A percentile compares a stretch with the other conserved stretches of the same genome.
These are phyloP conservation scores for Tricholoma sp. DNA, from an alignment of 768 basidiomycete genomes.

Conservation along the genomic window DNA sequence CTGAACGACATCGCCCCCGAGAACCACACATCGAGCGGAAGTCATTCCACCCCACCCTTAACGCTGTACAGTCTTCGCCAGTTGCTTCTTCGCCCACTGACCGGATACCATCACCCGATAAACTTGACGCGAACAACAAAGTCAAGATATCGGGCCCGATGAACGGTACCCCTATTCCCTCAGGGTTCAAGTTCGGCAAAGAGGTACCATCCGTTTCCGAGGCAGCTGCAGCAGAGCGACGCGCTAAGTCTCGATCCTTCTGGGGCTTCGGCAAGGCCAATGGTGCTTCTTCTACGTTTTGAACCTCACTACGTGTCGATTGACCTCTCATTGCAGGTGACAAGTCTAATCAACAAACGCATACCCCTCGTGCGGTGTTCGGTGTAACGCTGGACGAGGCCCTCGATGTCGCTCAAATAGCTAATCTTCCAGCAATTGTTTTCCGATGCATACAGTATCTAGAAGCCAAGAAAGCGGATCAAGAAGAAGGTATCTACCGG, in stretches of 20 bases:
- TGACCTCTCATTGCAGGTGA: constrained; percentile 24
- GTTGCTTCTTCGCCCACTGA: constrained; percentile 39
- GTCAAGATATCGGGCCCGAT: constrained; percentile 89
- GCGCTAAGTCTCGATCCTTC: constrained; percentile 89
- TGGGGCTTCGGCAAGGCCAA: constrained; percentile 83
- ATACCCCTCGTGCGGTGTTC: constrained; percentile 72
- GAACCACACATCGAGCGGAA: constrained; percentile 51
- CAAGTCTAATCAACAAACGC: constrained; percentile 30
- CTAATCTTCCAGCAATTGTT: constrained; percentile 87
- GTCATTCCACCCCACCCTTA: constrained; percentile 58
- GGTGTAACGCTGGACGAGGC: constrained; percentile 85
- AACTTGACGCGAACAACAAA: constrained; percentile 51
- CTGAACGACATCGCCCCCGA: constrained; percentile 49
- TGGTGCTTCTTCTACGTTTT: constrained; percentile 28
- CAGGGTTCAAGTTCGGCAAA: constrained; percentile 86
- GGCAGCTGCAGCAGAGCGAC: constrained; percentile 73
- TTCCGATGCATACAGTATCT: constrained; percentile 96
- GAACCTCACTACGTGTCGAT: constrained; percentile 8
- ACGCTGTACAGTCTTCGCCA: constrained; percentile 45
- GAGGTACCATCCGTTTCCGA: constrained; percentile 42
- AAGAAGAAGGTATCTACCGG: constrained; percentile 97
- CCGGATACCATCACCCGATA: constrained; percentile 47
- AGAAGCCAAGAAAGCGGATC: constrained; percentile 88
- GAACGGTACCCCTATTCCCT: constrained; percentile 78
- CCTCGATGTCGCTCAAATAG: constrained; percentile 84